phyloP scores from a whole-genome alignment of 2,329 filamentous ascomycete genomes.

The Colletotrichum gigasporum region DNA sequence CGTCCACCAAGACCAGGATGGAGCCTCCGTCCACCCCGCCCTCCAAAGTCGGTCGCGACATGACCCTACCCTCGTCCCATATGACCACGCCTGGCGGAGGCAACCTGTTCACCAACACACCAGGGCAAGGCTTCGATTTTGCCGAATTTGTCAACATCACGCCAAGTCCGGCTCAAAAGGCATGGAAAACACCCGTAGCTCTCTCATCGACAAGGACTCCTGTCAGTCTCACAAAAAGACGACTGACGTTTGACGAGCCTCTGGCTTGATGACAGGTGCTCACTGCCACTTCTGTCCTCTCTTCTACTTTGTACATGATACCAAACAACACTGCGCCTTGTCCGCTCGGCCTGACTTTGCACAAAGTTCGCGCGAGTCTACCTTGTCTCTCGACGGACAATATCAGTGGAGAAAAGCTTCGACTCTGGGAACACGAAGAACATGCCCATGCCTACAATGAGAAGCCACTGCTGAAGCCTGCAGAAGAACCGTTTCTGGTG shows the following conservation, averaged over 20 bases:
- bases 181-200: conserved; percentile 83
- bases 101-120: conserved; percentile 78
- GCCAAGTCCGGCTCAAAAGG: conserved; percentile 89
- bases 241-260: conserved; percentile 85
- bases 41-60: conserved; percentile 68
- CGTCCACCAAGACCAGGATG: conserved; percentile 61
- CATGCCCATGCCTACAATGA: neutral
- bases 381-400: too few relatives aligned
- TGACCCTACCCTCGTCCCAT: conserved; percentile 81
- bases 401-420: neutral
- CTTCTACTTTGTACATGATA: conserved; percentile 4
- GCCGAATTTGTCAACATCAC: conserved; percentile 98
- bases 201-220: conserved; percentile 62
- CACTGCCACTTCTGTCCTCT: neutral
- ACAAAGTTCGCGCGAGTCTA: too few relatives aligned
- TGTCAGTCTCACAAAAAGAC: conserved; percentile 74
- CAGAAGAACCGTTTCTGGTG: neutral
- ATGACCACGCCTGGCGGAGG: conserved; percentile 85
- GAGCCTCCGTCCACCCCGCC: conserved; percentile 81
- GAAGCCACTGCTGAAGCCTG: neutral
- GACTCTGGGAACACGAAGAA: neutral
- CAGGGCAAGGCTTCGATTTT: conserved; percentile 88
- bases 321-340: neutral
- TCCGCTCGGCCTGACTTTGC: too few relatives aligned
- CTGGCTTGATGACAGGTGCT: conserved; percentile 53